Conservation (phyloP, 179 eudicot species). For the Corrigiola litoralis region DNA sequence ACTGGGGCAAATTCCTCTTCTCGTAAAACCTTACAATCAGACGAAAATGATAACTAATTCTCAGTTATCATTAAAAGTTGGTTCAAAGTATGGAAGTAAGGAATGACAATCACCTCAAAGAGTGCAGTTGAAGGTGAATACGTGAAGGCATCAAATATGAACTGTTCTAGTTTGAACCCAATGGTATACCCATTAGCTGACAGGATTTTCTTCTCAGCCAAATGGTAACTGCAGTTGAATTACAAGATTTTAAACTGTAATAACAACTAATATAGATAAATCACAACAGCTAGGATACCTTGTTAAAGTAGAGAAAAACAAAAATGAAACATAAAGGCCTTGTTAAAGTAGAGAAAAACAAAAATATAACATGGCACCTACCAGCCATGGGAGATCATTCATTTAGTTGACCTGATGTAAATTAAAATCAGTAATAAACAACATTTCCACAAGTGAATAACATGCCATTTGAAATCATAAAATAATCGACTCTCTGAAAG, state of each 20-base stretch:
- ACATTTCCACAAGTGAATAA: too few relatives aligned
- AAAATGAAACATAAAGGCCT: too few relatives aligned
- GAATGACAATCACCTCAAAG: constrained; percentile 60
- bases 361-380: too few relatives aligned
- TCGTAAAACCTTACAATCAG: constrained; percentile 54
- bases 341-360: too few relatives aligned
- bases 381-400: too few relatives aligned
- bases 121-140: constrained; percentile 94
- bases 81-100: not conserved
- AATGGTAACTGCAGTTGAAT: constrained; percentile 74
- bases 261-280: not conserved
- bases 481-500: too few relatives aligned
- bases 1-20: constrained; percentile 99
- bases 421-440: too few relatives aligned
- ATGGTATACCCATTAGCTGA: constrained; percentile 66
- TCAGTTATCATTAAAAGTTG: constrained; percentile 1
- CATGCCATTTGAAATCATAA: too few relatives aligned
- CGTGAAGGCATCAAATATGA: constrained; percentile 87
- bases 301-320: too few relatives aligned
- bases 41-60: not conserved
- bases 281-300: not conserved
- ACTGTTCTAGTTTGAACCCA: constrained; percentile 89
- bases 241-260: not conserved
- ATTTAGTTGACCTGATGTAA: too few relatives aligned
- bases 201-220: constrained; percentile 93